Conservation (phyloP, 2,329 filamentous ascomycete species). For the Alternaria infectoria region DNA sequence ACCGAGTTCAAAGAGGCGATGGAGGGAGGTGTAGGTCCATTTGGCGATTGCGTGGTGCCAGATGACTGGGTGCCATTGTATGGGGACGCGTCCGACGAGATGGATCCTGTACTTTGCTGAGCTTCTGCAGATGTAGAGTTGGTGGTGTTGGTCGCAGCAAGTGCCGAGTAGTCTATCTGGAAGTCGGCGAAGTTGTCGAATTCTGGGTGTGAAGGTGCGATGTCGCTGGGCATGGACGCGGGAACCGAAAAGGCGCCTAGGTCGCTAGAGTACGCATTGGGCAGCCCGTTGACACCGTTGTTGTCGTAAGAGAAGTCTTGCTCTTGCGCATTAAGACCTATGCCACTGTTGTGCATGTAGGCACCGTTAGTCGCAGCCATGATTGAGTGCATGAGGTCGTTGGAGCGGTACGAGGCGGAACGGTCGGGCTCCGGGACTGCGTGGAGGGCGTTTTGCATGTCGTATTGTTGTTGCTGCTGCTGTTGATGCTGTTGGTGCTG, state of each 20-base stretch:
- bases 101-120: conserved; percentile 38
- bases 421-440: conserved; percentile 44
- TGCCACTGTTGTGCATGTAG: conserved; percentile 39
- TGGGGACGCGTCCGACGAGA: conserved; percentile 44
- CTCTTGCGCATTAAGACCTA: conserved; percentile 33
- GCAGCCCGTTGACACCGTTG: conserved; percentile 25
- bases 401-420: conserved; percentile 32
- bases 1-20: conserved; percentile 46
- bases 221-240: conserved; percentile 27
- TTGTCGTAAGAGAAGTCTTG: conserved; percentile 22
- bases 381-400: conserved; percentile 46
- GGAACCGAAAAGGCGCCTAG: conserved; percentile 32
- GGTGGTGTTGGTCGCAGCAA: conserved; percentile 30
- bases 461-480: conserved; percentile 37
- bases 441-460: conserved; percentile 42
- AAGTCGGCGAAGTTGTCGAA: conserved; percentile 39
- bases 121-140: conserved; percentile 32
- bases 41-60: conserved; percentile 40
- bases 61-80: conserved; percentile 43
- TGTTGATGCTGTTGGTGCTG: conserved; percentile 35
- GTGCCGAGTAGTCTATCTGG: conserved; percentile 29
- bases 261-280: conserved; percentile 30
- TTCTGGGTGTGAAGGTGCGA: conserved; percentile 27
- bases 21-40: conserved; percentile 40
- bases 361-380: conserved; percentile 45